Evolutionary conservation across 1,284 basidiomycete species (phyloP).

Genomic region (Schizophyllum commune): DNA sequence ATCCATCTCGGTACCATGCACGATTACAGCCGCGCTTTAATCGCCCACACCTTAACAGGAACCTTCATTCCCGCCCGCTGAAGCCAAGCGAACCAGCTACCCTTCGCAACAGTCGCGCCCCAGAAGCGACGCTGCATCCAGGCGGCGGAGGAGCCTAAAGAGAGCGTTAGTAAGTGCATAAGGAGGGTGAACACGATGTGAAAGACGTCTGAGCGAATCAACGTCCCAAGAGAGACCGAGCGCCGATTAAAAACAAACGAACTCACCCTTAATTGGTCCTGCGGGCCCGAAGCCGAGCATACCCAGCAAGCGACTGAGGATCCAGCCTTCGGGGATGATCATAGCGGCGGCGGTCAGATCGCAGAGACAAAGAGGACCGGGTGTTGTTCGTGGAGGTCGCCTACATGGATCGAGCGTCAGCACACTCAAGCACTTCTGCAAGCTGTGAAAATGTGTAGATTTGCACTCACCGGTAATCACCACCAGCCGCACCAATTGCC

Average conservation of each 20-base stretch:
- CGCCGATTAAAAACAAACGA: not conserved
- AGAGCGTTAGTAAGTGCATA: too few relatives aligned
- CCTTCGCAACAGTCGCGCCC: conserved; percentile 11
- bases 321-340: conserved; percentile 15
- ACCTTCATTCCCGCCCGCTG: conserved; percentile 14
- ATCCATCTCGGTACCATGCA: too few relatives aligned
- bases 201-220: too few relatives aligned
- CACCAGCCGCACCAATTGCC: conserved; percentile 10
- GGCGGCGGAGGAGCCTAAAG: conserved; percentile 16
- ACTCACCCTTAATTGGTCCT: conserved; percentile 19
- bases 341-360: conserved; percentile 8
- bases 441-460: too few relatives aligned
- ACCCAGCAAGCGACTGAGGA: conserved; percentile 16
- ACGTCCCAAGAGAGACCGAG: too few relatives aligned
- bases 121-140: conserved; percentile 18
- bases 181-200: not conserved
- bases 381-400: conserved; percentile 17
- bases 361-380: conserved; percentile 16
- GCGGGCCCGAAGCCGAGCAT: conserved; percentile 20
- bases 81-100: conserved; percentile 17
- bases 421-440: not conserved
- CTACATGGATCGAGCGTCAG: conserved; percentile 3
- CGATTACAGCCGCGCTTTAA: too few relatives aligned
- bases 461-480: too few relatives aligned
- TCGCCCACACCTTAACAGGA: too few relatives aligned